phyloP scores from a whole-genome alignment of 345 rosid genomes.

The Camelina laxa region DNA sequence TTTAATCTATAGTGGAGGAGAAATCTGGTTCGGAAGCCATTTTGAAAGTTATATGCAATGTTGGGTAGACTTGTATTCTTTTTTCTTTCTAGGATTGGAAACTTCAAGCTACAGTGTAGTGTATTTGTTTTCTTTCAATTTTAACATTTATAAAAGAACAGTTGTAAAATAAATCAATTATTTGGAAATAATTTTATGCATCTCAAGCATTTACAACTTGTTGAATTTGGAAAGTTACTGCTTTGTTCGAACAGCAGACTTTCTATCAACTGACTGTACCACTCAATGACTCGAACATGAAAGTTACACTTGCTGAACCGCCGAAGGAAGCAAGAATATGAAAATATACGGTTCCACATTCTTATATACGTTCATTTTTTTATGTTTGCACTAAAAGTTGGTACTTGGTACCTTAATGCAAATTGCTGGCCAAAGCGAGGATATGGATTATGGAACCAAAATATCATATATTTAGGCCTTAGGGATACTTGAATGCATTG shows the following conservation, averaged over 20 bases:
- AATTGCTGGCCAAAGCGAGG: conserved; percentile 2
- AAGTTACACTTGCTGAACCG: no score
- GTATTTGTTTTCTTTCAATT: not conserved
- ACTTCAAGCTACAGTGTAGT: not conserved
- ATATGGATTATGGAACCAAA: not conserved
- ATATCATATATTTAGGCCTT: not conserved
- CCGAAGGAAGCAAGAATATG: no score
- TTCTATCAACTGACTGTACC: not conserved
- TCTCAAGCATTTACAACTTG: not conserved
- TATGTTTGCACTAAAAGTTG: not conserved
- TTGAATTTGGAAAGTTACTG: not conserved
- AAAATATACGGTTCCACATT: not conserved
- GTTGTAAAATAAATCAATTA: not conserved
- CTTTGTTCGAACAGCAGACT: no score
- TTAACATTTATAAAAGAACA: not conserved
- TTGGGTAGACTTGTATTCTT: not conserved
- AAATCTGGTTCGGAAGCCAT: conserved; percentile 2
- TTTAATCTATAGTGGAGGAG: not conserved
- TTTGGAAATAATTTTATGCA: not conserved
- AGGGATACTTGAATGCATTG: not conserved
- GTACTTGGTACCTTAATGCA: not conserved
- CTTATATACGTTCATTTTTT: not conserved
- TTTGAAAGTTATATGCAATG: conserved; percentile 21
- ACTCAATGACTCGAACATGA: not conserved
- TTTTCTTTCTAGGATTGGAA: not conserved